These are phyloP conservation scores for Phytophthora parvispora DNA, from an alignment of 352 stramenopile species.

Conservation along the genomic window DNA sequence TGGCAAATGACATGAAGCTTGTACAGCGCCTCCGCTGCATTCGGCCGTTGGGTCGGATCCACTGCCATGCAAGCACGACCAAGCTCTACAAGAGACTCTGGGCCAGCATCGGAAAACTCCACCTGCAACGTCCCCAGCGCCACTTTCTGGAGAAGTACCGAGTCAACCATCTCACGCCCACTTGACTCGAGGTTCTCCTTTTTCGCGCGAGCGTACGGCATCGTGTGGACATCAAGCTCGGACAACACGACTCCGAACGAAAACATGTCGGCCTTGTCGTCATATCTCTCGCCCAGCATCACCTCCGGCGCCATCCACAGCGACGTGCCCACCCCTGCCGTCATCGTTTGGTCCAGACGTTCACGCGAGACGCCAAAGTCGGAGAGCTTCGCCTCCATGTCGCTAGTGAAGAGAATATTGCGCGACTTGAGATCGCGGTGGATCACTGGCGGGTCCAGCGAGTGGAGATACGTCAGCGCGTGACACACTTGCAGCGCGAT, in stretches of 20 bases:
- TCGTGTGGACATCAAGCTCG: slow-evolving; percentile 58
- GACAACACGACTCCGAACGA: slow-evolving; percentile 46
- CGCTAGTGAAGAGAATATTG: slow-evolving; percentile 39
- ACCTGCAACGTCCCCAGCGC: slow-evolving; percentile 30
- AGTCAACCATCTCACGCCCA: slow-evolving; percentile 30
- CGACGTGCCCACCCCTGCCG: slow-evolving; percentile 40
- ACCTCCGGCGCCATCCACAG: slow-evolving; percentile 33
- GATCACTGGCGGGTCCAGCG: slow-evolving; percentile 27
- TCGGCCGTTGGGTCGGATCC: slow-evolving; percentile 26
- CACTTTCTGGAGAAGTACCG: slow-evolving; percentile 29
- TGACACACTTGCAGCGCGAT: slow-evolving; percentile 32
- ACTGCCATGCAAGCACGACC: slow-evolving; percentile 25
- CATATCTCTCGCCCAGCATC: slow-evolving; percentile 28
- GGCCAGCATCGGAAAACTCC: slow-evolving; percentile 30
- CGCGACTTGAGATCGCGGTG: slow-evolving; percentile 43
- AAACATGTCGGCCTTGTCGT: slow-evolving; percentile 35
- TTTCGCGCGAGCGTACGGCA: slow-evolving; percentile 57
- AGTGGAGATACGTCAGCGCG: slow-evolving; percentile 33
- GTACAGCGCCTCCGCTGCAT: slow-evolving; percentile 38
- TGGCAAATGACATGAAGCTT: slow-evolving; percentile 36
- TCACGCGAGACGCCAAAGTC: slow-evolving; percentile 52
- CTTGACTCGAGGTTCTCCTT: slow-evolving; percentile 34
- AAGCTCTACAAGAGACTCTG: slow-evolving; percentile 20
- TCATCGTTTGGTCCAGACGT: slow-evolving; percentile 36
- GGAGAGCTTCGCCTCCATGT: slow-evolving; percentile 42